These are phyloP conservation scores for Moniliophthora roreri DNA, from an alignment of 1,284 basidiomycete species.

Conservation along the genomic window DNA sequence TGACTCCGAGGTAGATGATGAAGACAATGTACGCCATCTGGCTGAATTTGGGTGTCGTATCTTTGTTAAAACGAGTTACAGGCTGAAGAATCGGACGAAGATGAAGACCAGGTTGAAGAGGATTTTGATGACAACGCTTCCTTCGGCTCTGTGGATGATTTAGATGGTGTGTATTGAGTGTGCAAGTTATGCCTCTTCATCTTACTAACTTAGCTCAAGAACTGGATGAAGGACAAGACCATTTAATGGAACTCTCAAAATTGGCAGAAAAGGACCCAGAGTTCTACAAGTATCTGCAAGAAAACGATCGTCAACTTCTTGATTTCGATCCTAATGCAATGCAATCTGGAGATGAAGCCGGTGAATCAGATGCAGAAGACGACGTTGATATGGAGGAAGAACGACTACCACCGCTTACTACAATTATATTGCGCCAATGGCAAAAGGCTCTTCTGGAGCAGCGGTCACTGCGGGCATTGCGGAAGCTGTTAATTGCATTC, in stretches of 20 bases:
- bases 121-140: constrained; percentile 64
- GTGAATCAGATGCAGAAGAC: constrained; percentile 32
- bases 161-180: constrained; percentile 53
- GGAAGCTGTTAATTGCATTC: constrained; percentile 88
- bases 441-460: constrained; percentile 91
- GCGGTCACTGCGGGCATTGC: constrained; percentile 82
- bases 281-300: constrained; percentile 97
- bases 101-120: constrained; percentile 45
- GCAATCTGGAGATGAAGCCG: constrained; percentile 34
- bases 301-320: constrained; percentile 90
- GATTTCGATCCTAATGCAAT: constrained; percentile 60
- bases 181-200: neutral
- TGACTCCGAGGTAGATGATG: constrained; percentile 44
- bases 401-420: constrained; percentile 68
- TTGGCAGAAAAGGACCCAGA: constrained; percentile 96
- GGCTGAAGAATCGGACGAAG: constrained; percentile 45
- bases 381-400: constrained; percentile 45
- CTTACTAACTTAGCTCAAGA: neutral
- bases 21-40: constrained; percentile 31
- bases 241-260: constrained; percentile 84
- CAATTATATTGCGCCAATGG: constrained; percentile 79
- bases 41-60: neutral
- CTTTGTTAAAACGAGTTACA: neutral
- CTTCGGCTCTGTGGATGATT: constrained; percentile 74
- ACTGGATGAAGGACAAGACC: constrained; percentile 67